phyloP scores from a whole-genome alignment of 305 asterid genomes.

The Solanum aculeatissimum region DNA sequence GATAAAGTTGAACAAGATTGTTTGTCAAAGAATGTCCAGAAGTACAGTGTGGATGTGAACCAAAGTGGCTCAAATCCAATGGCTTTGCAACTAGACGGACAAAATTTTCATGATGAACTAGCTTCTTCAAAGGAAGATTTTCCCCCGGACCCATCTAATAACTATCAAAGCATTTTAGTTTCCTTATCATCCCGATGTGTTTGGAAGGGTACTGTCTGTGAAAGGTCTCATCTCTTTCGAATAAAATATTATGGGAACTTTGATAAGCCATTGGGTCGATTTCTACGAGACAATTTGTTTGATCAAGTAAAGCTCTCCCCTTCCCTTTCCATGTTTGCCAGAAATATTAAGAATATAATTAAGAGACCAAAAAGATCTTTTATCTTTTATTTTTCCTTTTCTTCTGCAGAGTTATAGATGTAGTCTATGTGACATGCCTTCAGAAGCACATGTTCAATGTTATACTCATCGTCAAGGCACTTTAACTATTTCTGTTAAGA shows the following conservation, averaged over 20 bases:
- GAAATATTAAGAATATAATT: neutral
- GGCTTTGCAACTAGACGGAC: constrained; percentile 24
- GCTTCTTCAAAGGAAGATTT: constrained; percentile 55
- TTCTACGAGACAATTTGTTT: constrained; percentile 79
- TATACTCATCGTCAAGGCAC: constrained; percentile 96
- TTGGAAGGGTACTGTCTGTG: constrained; percentile 95
- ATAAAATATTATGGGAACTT: constrained; percentile 79
- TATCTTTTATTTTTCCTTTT: neutral
- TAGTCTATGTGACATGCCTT: constrained; percentile 80
- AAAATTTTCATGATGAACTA: constrained; percentile 32
- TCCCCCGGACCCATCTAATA: constrained; percentile 83
- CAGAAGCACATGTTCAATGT: constrained; percentile 95
- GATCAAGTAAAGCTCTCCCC: constrained; percentile 59
- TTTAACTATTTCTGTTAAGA: constrained; percentile 88
- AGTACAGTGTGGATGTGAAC: constrained; percentile 15
- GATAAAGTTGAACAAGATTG: constrained; percentile 1
- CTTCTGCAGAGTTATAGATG: constrained; percentile 58
- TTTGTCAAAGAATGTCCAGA: constrained; percentile 9
- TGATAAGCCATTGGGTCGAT: constrained; percentile 95
- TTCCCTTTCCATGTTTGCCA: constrained; percentile 5
- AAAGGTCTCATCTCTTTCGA: constrained; percentile 85
- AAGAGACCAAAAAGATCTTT: neutral
- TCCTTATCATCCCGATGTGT: constrained; percentile 85
- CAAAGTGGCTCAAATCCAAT: neutral
- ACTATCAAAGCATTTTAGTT: constrained; percentile 88